These are phyloP conservation scores for Cladorrhinum sp. DNA, from an alignment of 2,329 filamentous ascomycete species.

Conservation along the genomic window DNA sequence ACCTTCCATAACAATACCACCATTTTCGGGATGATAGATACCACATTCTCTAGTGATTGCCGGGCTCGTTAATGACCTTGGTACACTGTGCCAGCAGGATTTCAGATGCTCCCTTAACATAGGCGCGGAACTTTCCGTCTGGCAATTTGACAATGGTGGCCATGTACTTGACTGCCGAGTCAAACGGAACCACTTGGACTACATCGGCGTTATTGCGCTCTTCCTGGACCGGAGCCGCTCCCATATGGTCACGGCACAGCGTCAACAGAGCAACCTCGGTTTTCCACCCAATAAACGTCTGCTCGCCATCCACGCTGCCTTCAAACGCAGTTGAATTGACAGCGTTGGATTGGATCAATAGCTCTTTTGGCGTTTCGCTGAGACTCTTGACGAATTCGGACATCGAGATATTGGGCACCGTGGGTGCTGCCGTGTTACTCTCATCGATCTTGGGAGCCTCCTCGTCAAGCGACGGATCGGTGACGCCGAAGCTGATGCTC, in stretches of 20 bases:
- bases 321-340: conserved; percentile 71
- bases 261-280: conserved; percentile 73
- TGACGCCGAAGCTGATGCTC: no score
- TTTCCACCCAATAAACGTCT: conserved; percentile 69
- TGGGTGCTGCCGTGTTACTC: no score
- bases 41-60: conserved; percentile 57
- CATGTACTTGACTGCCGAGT: conserved; percentile 61
- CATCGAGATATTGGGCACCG: no score
- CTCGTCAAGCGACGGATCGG: no score
- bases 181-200: conserved; percentile 41
- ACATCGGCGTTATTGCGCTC: conserved; percentile 59
- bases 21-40: conserved; percentile 42
- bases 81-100: conserved; percentile 44
- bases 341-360: no score
- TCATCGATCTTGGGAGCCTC: no score
- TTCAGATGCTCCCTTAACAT: conserved; percentile 52
- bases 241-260: conserved; percentile 65
- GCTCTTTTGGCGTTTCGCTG: no score
- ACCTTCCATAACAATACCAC: conserved; percentile 52
- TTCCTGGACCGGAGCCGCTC: conserved; percentile 58
- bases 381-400: no score
- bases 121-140: conserved; percentile 54
- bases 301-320: conserved; percentile 56
- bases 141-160: conserved; percentile 58
- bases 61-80: conserved; percentile 39